Conservation (phyloP, 2,329 filamentous ascomycete species). For the Mollisia scopiformis region DNA sequence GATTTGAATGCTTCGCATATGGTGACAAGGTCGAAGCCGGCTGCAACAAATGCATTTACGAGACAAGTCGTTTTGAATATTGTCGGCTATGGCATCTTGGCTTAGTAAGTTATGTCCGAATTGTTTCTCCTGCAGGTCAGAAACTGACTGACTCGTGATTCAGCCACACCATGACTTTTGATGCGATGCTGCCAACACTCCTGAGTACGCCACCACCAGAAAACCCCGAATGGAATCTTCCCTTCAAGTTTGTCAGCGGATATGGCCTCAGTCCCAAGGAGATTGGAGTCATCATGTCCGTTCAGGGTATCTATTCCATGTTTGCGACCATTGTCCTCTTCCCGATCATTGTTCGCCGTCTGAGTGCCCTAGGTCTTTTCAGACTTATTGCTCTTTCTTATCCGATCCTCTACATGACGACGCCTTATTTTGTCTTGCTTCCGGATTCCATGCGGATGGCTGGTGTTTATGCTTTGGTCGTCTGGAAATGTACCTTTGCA, state of each 20-base stretch:
- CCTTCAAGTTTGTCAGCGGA: slow-evolving; percentile 88
- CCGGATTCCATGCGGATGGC: slow-evolving; percentile 72
- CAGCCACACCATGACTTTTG: slow-evolving; percentile 96
- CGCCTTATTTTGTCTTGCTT: slow-evolving; percentile 87
- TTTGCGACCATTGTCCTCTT: slow-evolving; percentile 77
- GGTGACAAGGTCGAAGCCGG: slow-evolving; percentile 39
- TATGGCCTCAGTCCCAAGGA: slow-evolving; percentile 82
- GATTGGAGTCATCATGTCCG: slow-evolving; percentile 85
- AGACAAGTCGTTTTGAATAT: slow-evolving; percentile 86
- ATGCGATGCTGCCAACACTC: slow-evolving; percentile 91
- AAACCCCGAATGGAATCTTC: slow-evolving; percentile 59
- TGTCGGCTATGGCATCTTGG: slow-evolving; percentile 86
- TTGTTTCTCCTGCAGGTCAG: slow-evolving; percentile 8
- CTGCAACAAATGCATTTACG: slow-evolving; percentile 71
- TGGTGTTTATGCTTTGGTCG: slow-evolving; percentile 75
- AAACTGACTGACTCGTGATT: slow-evolving; percentile 28
- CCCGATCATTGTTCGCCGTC: slow-evolving; percentile 71
- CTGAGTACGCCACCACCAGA: slow-evolving; percentile 50
- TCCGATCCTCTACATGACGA: slow-evolving; percentile 83
- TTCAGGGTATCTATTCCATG: slow-evolving; percentile 90
- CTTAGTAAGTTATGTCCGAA: slow-evolving; percentile 71
- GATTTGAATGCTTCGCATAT: slow-evolving; percentile 34
- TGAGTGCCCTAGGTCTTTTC: slow-evolving; percentile 83
- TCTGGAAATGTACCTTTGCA: slow-evolving; percentile 92
- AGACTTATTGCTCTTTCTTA: slow-evolving; percentile 80